Conservation (phyloP, 805 yeast species). For the Saturnispora silvae region DNA sequence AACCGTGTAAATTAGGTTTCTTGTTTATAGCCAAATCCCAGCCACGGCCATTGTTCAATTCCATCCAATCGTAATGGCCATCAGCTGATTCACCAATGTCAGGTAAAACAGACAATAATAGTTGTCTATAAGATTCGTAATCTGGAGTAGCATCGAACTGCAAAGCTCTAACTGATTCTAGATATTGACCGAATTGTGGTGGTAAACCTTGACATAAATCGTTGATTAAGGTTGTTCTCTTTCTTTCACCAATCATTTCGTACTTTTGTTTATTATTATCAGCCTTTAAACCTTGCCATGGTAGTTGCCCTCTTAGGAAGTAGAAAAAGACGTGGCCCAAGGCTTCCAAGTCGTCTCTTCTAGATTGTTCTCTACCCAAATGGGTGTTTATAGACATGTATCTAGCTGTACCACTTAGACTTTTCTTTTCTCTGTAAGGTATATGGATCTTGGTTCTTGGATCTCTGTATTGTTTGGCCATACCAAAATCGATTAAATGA, state of each 20-base stretch:
- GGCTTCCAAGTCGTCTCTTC: constrained; percentile 94
- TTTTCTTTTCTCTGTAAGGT: constrained; percentile 93
- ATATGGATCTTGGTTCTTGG: constrained; percentile 93
- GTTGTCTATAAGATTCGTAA: constrained; percentile 72
- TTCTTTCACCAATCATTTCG: constrained; percentile 94
- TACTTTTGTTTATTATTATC: constrained; percentile 96
- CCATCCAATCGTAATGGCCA: constrained; percentile 97
- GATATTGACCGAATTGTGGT: constrained; percentile 83
- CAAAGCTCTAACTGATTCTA: constrained; percentile 78
- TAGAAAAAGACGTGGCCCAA: constrained; percentile 95
- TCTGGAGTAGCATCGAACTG: constrained; percentile 93
- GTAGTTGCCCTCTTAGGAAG: constrained; percentile 85
- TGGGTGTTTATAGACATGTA: constrained; percentile 98
- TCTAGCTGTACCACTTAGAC: constrained; percentile 95
- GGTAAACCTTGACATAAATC: constrained; percentile 88
- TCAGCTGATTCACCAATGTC: constrained; percentile 64
- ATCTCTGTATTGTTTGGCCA: constrained; percentile 97
- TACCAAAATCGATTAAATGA: constrained; percentile 92
- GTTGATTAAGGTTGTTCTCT: constrained; percentile 75
- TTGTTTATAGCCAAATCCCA: constrained; percentile 88
- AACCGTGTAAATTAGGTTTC: constrained; percentile 90
- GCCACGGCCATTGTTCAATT: constrained; percentile 86
- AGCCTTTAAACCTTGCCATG: constrained; percentile 99
- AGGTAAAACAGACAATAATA: constrained; percentile 69
- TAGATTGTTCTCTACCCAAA: constrained; percentile 90